These are phyloP conservation scores for Firmiana major DNA, from an alignment of 345 rosid genomes.

Conservation along the genomic window DNA sequence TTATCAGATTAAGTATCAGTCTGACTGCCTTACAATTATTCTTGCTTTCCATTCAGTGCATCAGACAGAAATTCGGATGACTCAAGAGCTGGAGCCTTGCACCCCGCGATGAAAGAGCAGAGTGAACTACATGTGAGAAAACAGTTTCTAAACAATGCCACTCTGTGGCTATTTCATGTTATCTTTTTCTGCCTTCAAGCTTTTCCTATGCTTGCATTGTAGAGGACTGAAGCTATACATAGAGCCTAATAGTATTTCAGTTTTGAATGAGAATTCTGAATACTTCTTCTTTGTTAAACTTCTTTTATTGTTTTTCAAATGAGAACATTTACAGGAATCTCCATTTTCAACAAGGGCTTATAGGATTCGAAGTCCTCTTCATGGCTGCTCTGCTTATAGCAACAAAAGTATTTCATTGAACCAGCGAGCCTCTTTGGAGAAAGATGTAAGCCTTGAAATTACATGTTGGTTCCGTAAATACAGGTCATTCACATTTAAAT, in stretches of 20 bases:
- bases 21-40: not conserved
- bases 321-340: constrained; percentile 36
- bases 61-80: constrained; percentile 47
- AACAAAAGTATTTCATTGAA: constrained; percentile 32
- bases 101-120: constrained; percentile 27
- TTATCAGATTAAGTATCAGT: not conserved
- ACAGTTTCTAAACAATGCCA: not conserved
- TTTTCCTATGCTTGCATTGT: not conserved
- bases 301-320: not conserved
- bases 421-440: constrained; percentile 68
- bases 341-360: constrained; percentile 33
- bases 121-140: constrained; percentile 46
- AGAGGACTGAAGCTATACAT: not conserved
- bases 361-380: constrained; percentile 47
- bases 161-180: not conserved
- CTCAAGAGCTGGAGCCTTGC: constrained; percentile 27
- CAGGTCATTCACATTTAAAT: not conserved
- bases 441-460: constrained; percentile 53
- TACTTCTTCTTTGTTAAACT: not conserved
- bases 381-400: constrained; percentile 19
- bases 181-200: not conserved
- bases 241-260: constrained; percentile 7
- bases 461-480: not conserved
- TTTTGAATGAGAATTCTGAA: constrained; percentile 1
- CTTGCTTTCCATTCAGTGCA: constrained; percentile 44